phyloP scores from a whole-genome alignment of 2,329 filamentous ascomycete genomes.

The Claviceps sp. region DNA sequence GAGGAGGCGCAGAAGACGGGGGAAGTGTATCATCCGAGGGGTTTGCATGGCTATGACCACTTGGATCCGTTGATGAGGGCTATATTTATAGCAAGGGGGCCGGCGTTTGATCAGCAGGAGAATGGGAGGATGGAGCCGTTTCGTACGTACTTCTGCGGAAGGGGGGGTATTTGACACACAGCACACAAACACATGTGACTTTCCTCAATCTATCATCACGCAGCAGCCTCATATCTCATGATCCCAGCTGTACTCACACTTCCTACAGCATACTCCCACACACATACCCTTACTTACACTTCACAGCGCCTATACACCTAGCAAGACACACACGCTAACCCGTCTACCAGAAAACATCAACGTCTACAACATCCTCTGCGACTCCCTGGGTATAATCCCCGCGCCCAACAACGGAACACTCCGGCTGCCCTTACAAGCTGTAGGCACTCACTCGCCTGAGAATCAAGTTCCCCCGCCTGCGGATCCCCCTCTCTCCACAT shows the following conservation, averaged over 20 bases:
- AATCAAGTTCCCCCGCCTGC: not conserved
- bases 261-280: no score
- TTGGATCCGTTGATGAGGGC: conserved; percentile 91
- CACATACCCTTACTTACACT: no score
- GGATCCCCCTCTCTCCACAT: not conserved
- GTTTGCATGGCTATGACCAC: conserved; percentile 90
- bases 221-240: no score
- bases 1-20: conserved; percentile 47
- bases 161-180: no score
- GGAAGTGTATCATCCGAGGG: conserved; percentile 61
- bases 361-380: conserved; percentile 89
- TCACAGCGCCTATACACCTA: no score
- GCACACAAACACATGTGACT: no score
- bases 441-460: conserved; percentile 45
- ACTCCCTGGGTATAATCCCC: conserved; percentile 63
- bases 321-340: conserved; percentile 13
- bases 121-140: conserved; percentile 72
- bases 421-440: conserved; percentile 50
- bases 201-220: no score
- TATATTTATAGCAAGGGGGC: conserved; percentile 84
- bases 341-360: conserved; percentile 65
- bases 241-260: no score
- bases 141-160: conserved; percentile 43
- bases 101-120: conserved; percentile 75
- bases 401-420: conserved; percentile 80